Evolutionary conservation across 148 eudicot species (phyloP), one percentile per base, ranked within the genome.

Genomic region (Nyssa sinensis): DNA sequence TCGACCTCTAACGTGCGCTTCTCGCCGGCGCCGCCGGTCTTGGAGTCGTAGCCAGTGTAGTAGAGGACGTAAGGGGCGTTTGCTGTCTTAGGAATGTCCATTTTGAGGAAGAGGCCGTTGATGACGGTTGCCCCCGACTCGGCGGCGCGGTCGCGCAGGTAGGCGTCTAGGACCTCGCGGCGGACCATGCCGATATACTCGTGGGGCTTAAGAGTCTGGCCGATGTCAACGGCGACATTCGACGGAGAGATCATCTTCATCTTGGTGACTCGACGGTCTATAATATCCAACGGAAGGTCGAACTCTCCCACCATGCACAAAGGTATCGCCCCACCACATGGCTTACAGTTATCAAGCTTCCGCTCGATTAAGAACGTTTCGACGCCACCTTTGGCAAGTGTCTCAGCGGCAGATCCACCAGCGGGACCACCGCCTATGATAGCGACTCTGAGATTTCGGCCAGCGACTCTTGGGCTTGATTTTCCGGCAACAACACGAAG

Each of bases 191-290:
- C 99, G 37, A 95, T 95, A 74, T 95, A 95, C 87, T 95, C 99
- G 59, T 92, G 98, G 12, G 98, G 94, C 80, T 95, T 90, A 21
- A 95, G 79, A 0, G 99, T 95, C 31, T 70, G 79, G 0, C 99
- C 99, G 49, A 95, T 95, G 68, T 93, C 98, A 2, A 95, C 99
- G 4, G 97, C 96, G 57, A 95, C 99, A 69, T 95, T 95, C 1
- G 99, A 95, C 5, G 99, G 99, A 0, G 99, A 95, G 2, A 93
- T 95, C 99, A 95, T 91, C 81, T 95, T 95, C 99, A 95, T 95
- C 74, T 91, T 93, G 9, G 98, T 95, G 3, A 95, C 99, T 25
- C 83, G 70, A 0, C 99, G 85, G 77, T 95, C 99, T 7, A 95
- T 95, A 39, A 93, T 95, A 75, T 95, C 99, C 27, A 93, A n/a